Evolutionary conservation across 1,139 yeast genomes (phyloP).

Genomic region (Diutina scorzettiae): DNA sequence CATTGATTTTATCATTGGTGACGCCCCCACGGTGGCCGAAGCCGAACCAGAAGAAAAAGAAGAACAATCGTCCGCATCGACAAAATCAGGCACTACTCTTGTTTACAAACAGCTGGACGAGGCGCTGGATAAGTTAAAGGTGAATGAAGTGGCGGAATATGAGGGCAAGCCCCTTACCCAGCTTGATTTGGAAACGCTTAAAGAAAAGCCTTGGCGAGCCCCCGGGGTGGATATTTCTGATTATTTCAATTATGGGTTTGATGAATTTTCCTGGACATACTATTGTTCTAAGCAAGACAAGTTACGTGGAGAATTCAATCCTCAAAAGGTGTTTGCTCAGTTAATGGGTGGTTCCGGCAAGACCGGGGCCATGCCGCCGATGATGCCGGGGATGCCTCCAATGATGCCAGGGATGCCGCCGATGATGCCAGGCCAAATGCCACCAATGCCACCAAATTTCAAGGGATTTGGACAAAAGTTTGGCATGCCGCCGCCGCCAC

Average conservation of each 20-base stretch:
- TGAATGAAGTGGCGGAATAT: slow-evolving; percentile 65
- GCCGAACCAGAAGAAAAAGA: slow-evolving; percentile 12
- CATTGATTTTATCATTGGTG: slow-evolving; percentile 27
- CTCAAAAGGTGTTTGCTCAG: slow-evolving; percentile 29
- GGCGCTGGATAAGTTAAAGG: slow-evolving; percentile 30
- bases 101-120: slow-evolving; percentile 20
- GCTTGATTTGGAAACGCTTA: slow-evolving; percentile 69
- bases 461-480: not conserved
- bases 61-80: slow-evolving; percentile 12
- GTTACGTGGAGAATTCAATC: slow-evolving; percentile 68
- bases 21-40: slow-evolving; percentile 19
- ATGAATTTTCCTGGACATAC: slow-evolving; percentile 92
- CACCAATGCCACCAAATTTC: slow-evolving; percentile 4
- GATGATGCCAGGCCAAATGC: not conserved
- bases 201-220: slow-evolving; percentile 95
- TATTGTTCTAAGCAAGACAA: slow-evolving; percentile 85
- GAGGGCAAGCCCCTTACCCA: slow-evolving; percentile 81
- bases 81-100: slow-evolving; percentile 18
- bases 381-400: slow-evolving; percentile 8
- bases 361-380: slow-evolving; percentile 8
- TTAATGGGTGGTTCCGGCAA: slow-evolving; percentile 20
- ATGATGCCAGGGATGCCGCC: slow-evolving; percentile 6
- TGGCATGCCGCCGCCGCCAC: slow-evolving; percentile 5
- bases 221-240: slow-evolving; percentile 95
- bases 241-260: slow-evolving; percentile 92